phyloP scores from a whole-genome alignment of 345 rosid species.

The Carallia brachiata region DNA sequence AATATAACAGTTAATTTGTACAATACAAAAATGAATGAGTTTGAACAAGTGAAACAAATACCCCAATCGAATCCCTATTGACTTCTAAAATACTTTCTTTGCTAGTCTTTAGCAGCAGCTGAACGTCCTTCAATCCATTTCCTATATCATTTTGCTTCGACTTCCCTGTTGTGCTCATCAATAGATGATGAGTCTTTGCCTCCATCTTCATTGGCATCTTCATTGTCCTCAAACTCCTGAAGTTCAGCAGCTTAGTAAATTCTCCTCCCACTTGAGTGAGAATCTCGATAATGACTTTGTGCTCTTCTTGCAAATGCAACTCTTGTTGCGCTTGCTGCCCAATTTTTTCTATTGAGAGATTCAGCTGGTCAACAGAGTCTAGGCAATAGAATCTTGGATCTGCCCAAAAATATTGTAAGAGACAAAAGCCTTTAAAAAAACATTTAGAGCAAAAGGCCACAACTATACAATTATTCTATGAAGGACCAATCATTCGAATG shows the following conservation, averaged over 20 bases:
- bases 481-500: not conserved
- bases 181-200: constrained; percentile 42
- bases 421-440: constrained; percentile 2
- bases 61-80: constrained; percentile 36
- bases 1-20: no score
- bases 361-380: constrained; percentile 48
- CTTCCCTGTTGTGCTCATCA: constrained; percentile 36
- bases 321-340: constrained; percentile 24
- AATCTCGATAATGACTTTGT: constrained; percentile 26
- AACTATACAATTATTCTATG: not conserved
- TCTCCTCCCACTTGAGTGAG: constrained; percentile 38
- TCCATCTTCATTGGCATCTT: constrained; percentile 39
- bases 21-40: no score
- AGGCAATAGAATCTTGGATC: constrained; percentile 55
- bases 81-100: constrained; percentile 42
- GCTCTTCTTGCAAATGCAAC: constrained; percentile 37
- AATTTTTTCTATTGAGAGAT: constrained; percentile 38
- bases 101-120: constrained; percentile 31
- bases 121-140: constrained; percentile 35
- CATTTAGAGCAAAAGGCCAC: not conserved
- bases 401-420: constrained; percentile 19
- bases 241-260: constrained; percentile 30
- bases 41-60: constrained; percentile 29
- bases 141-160: constrained; percentile 38
- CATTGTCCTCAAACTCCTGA: constrained; percentile 45